Evolutionary conservation across 345 rosid genomes (phyloP), one percentile per base, ranked within the genome.

Genomic region (Eucalyptus melliodora): DNA sequence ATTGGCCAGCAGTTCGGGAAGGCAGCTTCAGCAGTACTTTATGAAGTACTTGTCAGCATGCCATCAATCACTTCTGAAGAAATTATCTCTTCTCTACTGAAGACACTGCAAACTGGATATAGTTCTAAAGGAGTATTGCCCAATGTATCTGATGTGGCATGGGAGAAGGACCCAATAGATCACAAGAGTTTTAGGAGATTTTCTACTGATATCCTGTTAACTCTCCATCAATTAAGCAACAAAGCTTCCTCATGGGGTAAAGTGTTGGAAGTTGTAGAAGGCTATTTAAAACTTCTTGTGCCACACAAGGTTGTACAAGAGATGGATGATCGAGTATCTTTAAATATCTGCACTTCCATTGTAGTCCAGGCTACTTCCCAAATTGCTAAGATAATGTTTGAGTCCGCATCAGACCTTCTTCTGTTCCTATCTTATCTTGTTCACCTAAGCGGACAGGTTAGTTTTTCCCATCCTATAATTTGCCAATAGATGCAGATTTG

Each of bases 321-420:
- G 49, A 55, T 91, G 88, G 94, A 91, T 90, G 92, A 92, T 89
- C 93, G 91, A 90, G 90, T 90, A 90, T 89, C 93, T 90, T 92
- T 92, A 89, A 92, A 92, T 92, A 91, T 93, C 86, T 90, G 90
- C 80, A 89, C 93, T 87, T 91, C 94, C 89, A 91, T 95, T 89
- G 87, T 96, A 90, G 94, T 96, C 90, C 99, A 96, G 91, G 96
- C 99, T 72, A 92, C 96, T 90, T 93, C 96, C 87, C 99, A 96
- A 94, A 94, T 96, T 93, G 96, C 95, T 27, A 95, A 93, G 94
- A 92, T 91, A 87, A 98, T 97, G 98, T 95, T 97, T 92, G 99
- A 97, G 93, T 95, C 96, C 89, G 95, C 99, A 83, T 89, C 94
- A 72, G 98, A 97, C 88, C 89, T 96, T 90, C 96, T 95, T 88